Evolutionary conservation across 768 basidiomycete genomes (phyloP).

Genomic region (Suillus plorans): DNA sequence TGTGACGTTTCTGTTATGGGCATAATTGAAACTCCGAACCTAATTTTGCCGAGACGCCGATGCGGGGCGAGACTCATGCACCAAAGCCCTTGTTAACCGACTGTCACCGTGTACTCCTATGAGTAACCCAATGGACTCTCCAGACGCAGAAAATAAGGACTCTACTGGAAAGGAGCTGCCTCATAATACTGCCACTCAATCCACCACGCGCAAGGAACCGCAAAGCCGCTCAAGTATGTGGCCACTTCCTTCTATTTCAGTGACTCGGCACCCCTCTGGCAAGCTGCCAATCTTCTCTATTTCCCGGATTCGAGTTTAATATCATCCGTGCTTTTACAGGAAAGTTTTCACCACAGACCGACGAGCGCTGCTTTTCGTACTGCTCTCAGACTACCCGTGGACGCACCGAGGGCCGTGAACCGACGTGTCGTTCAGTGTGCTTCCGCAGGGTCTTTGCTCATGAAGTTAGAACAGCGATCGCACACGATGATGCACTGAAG

Average conservation of each 20-base stretch:
- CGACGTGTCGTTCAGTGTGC: constrained; percentile 59
- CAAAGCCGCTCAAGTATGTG: constrained; percentile 6
- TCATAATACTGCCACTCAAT: neutral
- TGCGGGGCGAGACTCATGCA: neutral
- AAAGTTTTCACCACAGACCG: constrained; percentile 55
- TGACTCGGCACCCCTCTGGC: constrained; percentile 25
- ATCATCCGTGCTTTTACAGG: constrained; percentile 33
- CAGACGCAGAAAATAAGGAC: constrained; percentile 1
- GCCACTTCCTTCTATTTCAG: constrained; percentile 22
- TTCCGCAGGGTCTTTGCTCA: constrained; percentile 67
- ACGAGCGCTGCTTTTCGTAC: constrained; percentile 66
- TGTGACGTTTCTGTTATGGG: constrained; percentile 2
- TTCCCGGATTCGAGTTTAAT: neutral
- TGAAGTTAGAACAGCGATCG: constrained; percentile 55
- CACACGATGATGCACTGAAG: constrained; percentile 31
- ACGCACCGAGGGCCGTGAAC: constrained; percentile 48
- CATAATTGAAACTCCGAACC: constrained; percentile 7
- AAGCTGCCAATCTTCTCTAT: constrained; percentile 6
- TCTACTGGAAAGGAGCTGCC: neutral
- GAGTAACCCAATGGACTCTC: constrained; percentile 3
- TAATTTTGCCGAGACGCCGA: constrained; percentile 9
- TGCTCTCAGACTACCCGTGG: constrained; percentile 58
- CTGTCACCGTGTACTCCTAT: constrained; percentile 1
- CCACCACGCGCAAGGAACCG: constrained; percentile 2
- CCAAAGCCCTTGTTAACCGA: constrained; percentile 1